Percentiles rank a stretch among this genome's conserved stretches.
Evolutionary conservation across 371 early-diverging fungal species (phyloP).

Genomic region (Mucor velutinosus): DNA sequence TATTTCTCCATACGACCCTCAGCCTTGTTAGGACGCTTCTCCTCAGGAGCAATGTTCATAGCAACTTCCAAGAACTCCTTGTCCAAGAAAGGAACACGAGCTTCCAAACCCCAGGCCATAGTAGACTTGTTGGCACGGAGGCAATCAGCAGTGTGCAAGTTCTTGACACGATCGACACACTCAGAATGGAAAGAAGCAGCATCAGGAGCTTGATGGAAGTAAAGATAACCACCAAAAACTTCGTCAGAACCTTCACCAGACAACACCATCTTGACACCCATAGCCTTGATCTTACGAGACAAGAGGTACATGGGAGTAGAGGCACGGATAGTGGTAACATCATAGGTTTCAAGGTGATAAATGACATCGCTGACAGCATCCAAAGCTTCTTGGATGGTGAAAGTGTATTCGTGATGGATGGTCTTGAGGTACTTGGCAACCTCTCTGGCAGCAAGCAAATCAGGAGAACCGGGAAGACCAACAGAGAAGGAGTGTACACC

Average conservation of each 20-base stretch:
- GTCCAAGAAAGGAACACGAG: slow-evolving; percentile 96
- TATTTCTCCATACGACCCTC: slow-evolving; percentile 84
- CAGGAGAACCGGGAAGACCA: slow-evolving; percentile 92
- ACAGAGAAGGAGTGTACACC: slow-evolving; percentile 94
- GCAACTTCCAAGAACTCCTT: slow-evolving; percentile 84
- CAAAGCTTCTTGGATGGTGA: slow-evolving; percentile 92
- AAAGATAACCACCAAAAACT: slow-evolving; percentile 96
- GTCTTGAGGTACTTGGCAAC: slow-evolving; percentile 91
- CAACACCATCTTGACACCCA: slow-evolving; percentile 98
- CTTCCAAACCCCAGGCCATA: slow-evolving; percentile 98
- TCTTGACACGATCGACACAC: slow-evolving; percentile 86
- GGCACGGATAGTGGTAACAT: slow-evolving; percentile 96
- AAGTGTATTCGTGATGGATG: slow-evolving; percentile 93
- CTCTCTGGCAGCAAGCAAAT: slow-evolving; percentile 87
- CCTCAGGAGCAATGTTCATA: slow-evolving; percentile 80
- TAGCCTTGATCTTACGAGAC: slow-evolving; percentile 94
- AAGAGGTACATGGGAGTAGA: slow-evolving; percentile 95
- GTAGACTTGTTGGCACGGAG: slow-evolving; percentile 97
- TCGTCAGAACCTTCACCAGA: slow-evolving; percentile 97
- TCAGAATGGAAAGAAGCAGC: slow-evolving; percentile 84
- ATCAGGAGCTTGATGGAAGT: slow-evolving; percentile 94
- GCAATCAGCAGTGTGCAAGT: slow-evolving; percentile 93
- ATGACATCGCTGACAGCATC: slow-evolving; percentile 95
- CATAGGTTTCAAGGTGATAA: slow-evolving; percentile 96
- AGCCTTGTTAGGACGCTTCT: slow-evolving; percentile 71